Evolutionary conservation across 2,329 filamentous ascomycete species (phyloP), one percentile per base, ranked within the genome.

Genomic region (Pseudonectria foliicola): DNA sequence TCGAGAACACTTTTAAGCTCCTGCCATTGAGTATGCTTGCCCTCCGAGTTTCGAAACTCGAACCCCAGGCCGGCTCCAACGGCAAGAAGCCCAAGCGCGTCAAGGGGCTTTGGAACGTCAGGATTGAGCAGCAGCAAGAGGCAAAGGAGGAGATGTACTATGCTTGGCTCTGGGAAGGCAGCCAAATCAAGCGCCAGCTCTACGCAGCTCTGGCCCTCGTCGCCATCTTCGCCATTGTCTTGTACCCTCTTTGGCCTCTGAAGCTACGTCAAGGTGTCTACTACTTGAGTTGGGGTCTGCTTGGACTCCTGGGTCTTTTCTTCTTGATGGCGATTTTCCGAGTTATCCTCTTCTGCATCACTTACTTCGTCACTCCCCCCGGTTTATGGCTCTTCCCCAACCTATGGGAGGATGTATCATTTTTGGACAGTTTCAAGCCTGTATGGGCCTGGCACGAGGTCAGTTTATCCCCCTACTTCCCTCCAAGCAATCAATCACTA

Each of bases 371-470:
- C 12, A 71, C 78, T 1, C 69, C 89, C 4, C 92, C 92, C 3
- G 92, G 92, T 52, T 71, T 98, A n/a, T 98, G 92, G 92, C 73
- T 98, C 29, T 98, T 90, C 66, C 92, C 92, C 31, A 98, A 98
- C 57, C 68, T 98, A 13, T 98, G 95, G 69, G 92, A 98, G 61
- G 92, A 98, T 57, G 92, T 98, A 18, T 94, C 90, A 7, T 96
- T 98, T 67, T 83, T 98, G 62, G 92, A 98, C 59, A 93, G 85
- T 54, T 98, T 98, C 74, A 82, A 82, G 56, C 92, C 92, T 13
- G 66, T 95, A 6, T 98, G 92, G 90, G 92, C 87, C 40, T 98
- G 92, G 92, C 92, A 98, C 61, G 89, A 95, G 77, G 87, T 93
- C 57, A 62, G 75, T 62, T 31, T 4, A 34, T 37, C 16, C 11